Percentiles rank a stretch among this genome's conserved stretches.
These are phyloP conservation scores for Rhynchosporium graminicola DNA, from an alignment of 2,329 filamentous ascomycete species.

Conservation along the genomic window DNA sequence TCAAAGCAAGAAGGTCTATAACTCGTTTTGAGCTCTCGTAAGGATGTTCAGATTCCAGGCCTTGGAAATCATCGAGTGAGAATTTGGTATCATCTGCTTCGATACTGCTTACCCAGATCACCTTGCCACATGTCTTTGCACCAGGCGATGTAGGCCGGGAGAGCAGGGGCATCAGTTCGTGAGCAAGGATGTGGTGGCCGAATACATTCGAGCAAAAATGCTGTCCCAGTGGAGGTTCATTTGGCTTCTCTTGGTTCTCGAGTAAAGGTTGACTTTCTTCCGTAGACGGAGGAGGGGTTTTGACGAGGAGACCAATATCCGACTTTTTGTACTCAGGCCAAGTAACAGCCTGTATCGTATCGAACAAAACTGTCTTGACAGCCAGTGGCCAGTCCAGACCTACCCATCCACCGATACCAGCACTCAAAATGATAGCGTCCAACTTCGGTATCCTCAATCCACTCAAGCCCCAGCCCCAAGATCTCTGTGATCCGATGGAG, in stretches of 20 bases:
- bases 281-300: constrained; percentile 25
- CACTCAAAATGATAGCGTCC: constrained; percentile 81
- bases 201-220: constrained; percentile 93
- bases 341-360: constrained; percentile 68
- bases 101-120: constrained; percentile 87
- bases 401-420: constrained; percentile 83
- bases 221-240: constrained; percentile 68
- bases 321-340: constrained; percentile 78
- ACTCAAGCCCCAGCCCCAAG: constrained; percentile 40
- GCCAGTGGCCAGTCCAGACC: constrained; percentile 71
- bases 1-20: constrained; percentile 80
- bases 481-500: constrained; percentile 52
- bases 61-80: constrained; percentile 75
- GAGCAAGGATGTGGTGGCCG: constrained; percentile 87
- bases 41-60: constrained; percentile 56
- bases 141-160: constrained; percentile 34
- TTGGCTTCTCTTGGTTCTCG: constrained; percentile 24
- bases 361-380: constrained; percentile 53
- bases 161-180: constrained; percentile 77
- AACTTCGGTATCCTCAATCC: constrained; percentile 65
- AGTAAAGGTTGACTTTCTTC: constrained; percentile 36
- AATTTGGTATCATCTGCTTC: constrained; percentile 59
- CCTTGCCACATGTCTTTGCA: constrained; percentile 39
- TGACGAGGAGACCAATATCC: constrained; percentile 52
- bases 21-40: constrained; percentile 90